Conservation (phyloP, 1,284 basidiomycete genomes). For the Takashimella tepidaria region DNA sequence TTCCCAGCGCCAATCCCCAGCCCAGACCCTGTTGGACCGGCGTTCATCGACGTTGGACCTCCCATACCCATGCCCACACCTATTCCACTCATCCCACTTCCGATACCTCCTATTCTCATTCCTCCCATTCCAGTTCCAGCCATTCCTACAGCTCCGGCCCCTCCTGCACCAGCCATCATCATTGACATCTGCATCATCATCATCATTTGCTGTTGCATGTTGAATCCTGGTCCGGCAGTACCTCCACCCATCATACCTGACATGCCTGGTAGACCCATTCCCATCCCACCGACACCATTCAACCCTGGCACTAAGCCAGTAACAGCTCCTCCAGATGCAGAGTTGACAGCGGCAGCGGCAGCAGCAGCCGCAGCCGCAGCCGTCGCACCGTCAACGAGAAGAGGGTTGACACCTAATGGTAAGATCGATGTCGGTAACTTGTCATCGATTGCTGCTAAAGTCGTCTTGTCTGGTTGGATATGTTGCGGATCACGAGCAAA, state of each 20-base stretch:
- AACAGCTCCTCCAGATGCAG: not conserved
- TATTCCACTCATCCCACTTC: not conserved
- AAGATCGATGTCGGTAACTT: slow-evolving; percentile 17
- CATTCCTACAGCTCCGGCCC: not conserved
- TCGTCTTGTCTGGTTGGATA: slow-evolving; percentile 60
- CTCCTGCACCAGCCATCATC: slow-evolving; percentile 32
- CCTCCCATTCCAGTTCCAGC: slow-evolving; percentile 6
- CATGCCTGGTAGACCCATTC: not conserved
- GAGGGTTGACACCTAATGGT: not conserved
- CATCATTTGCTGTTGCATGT: slow-evolving; percentile 47
- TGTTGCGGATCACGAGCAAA: slow-evolving; percentile 89
- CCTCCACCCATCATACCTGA: not conserved
- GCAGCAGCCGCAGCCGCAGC: not conserved
- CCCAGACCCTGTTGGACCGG: not conserved
- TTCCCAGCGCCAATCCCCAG: slow-evolving; percentile 4
- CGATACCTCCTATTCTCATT: not conserved
- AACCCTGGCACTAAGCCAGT: not conserved
- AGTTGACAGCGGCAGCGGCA: slow-evolving; percentile 1
- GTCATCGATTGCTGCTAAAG: slow-evolving; percentile 45
- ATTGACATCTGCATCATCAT: slow-evolving; percentile 49
- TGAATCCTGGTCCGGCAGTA: slow-evolving; percentile 15
- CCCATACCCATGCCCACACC: slow-evolving; percentile 7
- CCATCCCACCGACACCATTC: not conserved
- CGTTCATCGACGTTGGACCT: not conserved
- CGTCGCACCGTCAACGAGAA: not conserved